A percentile compares a stretch with the other conserved stretches of the same genome.
phyloP scores from a whole-genome alignment of 2,329 filamentous ascomycete genomes.

The Leptodontidium sp. region DNA sequence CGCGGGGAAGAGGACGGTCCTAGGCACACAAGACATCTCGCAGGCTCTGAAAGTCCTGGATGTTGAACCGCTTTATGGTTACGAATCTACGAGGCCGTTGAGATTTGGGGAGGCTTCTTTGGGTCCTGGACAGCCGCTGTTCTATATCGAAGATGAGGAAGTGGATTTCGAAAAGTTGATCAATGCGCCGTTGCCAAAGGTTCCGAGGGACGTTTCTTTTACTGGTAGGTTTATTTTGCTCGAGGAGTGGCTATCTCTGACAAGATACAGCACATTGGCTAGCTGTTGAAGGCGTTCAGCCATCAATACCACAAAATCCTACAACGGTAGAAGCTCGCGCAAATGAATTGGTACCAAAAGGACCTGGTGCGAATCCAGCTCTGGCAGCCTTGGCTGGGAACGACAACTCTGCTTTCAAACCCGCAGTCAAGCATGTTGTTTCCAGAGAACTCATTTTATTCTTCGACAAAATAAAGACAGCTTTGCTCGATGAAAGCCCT shows the following conservation, averaged over 20 bases:
- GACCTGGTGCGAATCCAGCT: constrained; percentile 84
- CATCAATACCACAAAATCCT: constrained; percentile 95
- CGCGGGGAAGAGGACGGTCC: constrained; percentile 82
- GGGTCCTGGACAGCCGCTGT: constrained; percentile 91
- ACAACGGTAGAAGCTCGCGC: constrained; percentile 83
- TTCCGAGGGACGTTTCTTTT: constrained; percentile 90
- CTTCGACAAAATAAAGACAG: constrained; percentile 93
- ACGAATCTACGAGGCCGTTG: constrained; percentile 89
- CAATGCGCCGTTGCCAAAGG: constrained; percentile 93
- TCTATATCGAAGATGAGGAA: constrained; percentile 98
- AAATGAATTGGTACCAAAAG: constrained; percentile 89
- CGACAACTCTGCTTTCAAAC: constrained; percentile 85
- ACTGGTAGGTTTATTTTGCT: constrained; percentile 67
- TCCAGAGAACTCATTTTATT: constrained; percentile 96
- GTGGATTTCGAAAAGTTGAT: constrained; percentile 99
- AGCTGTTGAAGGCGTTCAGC: constrained; percentile 95
- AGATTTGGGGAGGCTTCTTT: constrained; percentile 93
- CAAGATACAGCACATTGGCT: constrained; percentile 83
- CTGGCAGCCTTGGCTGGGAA: constrained; percentile 84
- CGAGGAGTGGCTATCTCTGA: constrained; percentile 23
- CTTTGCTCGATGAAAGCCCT: constrained; percentile 86
- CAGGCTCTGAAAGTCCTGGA: constrained; percentile 87
- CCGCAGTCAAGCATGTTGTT: constrained; percentile 92
- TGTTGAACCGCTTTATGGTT: constrained; percentile 94
- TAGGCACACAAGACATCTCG: constrained; percentile 89